Conservation (phyloP, 192 early-diverging fungal genomes). For the Coemansia sp. region DNA sequence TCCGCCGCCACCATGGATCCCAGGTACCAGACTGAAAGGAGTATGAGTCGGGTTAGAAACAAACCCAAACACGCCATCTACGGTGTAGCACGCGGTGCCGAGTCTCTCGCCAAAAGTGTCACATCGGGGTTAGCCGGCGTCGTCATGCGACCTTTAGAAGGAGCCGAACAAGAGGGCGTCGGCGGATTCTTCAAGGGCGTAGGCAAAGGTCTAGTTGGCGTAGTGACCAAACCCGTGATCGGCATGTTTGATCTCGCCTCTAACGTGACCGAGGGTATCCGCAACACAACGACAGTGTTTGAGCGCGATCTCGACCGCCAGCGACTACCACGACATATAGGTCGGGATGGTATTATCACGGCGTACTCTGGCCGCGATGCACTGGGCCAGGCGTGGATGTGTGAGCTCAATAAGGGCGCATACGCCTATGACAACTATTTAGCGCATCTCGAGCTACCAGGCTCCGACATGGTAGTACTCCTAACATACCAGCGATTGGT, state of each 20-base stretch:
- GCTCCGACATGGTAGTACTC: conserved; percentile 84
- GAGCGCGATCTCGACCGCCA: conserved; percentile 83
- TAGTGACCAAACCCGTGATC: conserved; percentile 92
- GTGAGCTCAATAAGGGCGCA: conserved; percentile 73
- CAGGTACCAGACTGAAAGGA: conserved; percentile 82
- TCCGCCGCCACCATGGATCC: conserved; percentile 94
- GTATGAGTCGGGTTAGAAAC: conserved; percentile 80
- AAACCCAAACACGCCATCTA: conserved; percentile 86
- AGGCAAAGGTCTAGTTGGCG: conserved; percentile 91
- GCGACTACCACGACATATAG: conserved; percentile 83
- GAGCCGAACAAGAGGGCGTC: conserved; percentile 84
- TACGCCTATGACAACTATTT: conserved; percentile 85
- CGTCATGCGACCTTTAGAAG: conserved; percentile 85
- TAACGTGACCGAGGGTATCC: conserved; percentile 91
- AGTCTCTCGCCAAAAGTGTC: conserved; percentile 80
- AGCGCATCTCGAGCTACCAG: conserved; percentile 81
- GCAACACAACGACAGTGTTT: conserved; percentile 91
- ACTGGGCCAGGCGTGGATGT: conserved; percentile 84
- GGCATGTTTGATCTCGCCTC: conserved; percentile 95
- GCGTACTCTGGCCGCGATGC: conserved; percentile 78
- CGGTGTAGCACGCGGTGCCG: conserved; percentile 86
- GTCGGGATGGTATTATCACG: conserved; percentile 81
- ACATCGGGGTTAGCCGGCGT: conserved; percentile 88
- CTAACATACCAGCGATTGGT: conserved; percentile 80
- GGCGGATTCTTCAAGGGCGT: conserved; percentile 95